Percentiles rank a stretch among this genome's conserved stretches.
Conservation (phyloP, 78 protist species). For the Dictyostelium firmibasis region DNA sequence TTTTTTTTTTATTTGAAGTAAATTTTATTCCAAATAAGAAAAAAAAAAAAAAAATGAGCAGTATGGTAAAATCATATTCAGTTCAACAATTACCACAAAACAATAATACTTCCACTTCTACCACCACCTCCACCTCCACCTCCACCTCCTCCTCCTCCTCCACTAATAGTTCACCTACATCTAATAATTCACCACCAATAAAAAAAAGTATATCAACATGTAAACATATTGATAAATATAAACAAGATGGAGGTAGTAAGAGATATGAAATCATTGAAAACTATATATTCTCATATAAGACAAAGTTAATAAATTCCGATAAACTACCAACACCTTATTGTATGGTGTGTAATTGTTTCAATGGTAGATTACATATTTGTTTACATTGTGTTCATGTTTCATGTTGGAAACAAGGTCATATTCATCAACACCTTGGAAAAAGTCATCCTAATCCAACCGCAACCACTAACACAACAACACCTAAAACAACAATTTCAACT, state of each 20-base stretch:
- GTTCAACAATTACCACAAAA: background rate
- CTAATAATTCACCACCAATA: background rate
- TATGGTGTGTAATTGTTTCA: conserved; percentile 9
- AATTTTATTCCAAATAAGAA: too few species aligned
- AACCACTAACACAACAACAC: background rate
- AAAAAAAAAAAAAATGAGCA: background rate
- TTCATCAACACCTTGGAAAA: conserved; percentile 19
- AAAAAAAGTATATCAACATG: conserved; percentile 21
- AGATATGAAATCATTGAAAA: background rate
- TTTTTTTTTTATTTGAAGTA: background rate
- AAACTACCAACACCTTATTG: conserved; percentile 43
- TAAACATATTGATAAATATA: conserved; percentile 24
- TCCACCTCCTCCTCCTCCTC: background rate
- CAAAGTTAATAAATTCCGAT: background rate
- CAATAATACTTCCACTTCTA: background rate
- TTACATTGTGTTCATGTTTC: conserved; percentile 50
- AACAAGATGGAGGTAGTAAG: background rate
- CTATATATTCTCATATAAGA: background rate
- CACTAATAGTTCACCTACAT: background rate
- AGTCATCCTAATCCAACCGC: background rate
- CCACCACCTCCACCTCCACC: background rate
- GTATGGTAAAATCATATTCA: background rate
- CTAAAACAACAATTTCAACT: background rate
- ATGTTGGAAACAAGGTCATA: conserved; percentile 20
- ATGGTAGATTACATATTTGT: conserved; percentile 66